phyloP scores from a whole-genome alignment of 2,329 filamentous ascomycete species.

The Eutypella sp. region DNA sequence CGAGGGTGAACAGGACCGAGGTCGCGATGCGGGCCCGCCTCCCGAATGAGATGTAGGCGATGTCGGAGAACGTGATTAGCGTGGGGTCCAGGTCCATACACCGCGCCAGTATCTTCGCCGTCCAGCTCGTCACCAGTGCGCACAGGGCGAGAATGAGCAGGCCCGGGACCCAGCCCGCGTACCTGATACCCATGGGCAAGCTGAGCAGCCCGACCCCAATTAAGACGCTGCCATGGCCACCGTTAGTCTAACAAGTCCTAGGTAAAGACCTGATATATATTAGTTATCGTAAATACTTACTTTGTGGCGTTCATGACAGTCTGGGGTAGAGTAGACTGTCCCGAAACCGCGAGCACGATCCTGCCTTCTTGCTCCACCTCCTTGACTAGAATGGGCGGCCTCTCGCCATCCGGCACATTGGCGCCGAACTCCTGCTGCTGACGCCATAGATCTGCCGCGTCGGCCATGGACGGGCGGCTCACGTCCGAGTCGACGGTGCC shows the following conservation, averaged over 20 bases:
- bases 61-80: conserved; percentile 89
- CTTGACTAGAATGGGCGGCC: conserved; percentile 77
- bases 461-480: conserved; percentile 42
- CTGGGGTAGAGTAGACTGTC: conserved; percentile 91
- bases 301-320: conserved; percentile 97
- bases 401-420: conserved; percentile 51
- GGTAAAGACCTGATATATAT: too few relatives aligned
- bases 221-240: conserved; percentile 53
- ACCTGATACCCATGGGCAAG: conserved; percentile 80
- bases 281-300: conserved; percentile 30
- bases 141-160: conserved; percentile 68
- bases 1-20: conserved; percentile 80
- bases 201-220: conserved; percentile 88
- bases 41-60: conserved; percentile 88
- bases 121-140: conserved; percentile 76
- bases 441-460: conserved; percentile 47
- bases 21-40: conserved; percentile 74
- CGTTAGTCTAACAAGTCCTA: conserved; percentile 8
- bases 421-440: conserved; percentile 47
- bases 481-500: conserved; percentile 45
- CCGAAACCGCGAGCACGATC: conserved; percentile 77
- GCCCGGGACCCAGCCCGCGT: conserved; percentile 84
- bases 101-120: conserved; percentile 76
- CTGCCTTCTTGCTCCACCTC: conserved; percentile 85
- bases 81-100: conserved; percentile 83